A percentile compares a stretch with the other conserved stretches of the same genome.
phyloP scores from a whole-genome alignment of 179 eudicot species.

The Heliamphora pulchella region DNA sequence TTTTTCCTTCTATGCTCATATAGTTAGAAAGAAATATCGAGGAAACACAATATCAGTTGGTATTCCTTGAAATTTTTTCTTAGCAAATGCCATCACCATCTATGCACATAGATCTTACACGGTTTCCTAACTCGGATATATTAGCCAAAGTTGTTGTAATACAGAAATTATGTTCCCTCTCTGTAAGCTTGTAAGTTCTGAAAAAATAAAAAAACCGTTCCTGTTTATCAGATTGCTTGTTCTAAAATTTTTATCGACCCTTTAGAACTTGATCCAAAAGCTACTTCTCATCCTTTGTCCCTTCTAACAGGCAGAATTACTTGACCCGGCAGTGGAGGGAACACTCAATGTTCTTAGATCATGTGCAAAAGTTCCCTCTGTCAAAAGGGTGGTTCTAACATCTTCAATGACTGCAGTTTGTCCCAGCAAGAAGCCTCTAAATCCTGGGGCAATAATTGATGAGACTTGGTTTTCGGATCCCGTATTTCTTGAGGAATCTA shows the following conservation, averaged over 20 bases:
- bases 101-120: too few species aligned
- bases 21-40: too few species aligned
- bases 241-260: neutral
- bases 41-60: too few species aligned
- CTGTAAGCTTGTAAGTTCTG: neutral
- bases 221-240: neutral
- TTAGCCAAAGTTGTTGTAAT: too few species aligned
- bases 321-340: slow-evolving; percentile 20
- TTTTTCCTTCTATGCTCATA: too few species aligned
- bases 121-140: too few species aligned
- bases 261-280: neutral
- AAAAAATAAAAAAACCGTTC: neutral
- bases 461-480: slow-evolving; percentile 24
- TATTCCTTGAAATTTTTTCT: too few species aligned
- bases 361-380: slow-evolving; percentile 17
- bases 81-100: too few species aligned
- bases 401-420: slow-evolving; percentile 21
- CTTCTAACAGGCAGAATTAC: slow-evolving; percentile 15
- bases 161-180: neutral
- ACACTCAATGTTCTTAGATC: slow-evolving; percentile 21
- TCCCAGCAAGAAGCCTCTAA: slow-evolving; percentile 2
- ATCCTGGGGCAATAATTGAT: slow-evolving; percentile 15
- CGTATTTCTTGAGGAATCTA: slow-evolving; percentile 14
- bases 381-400: slow-evolving; percentile 23
- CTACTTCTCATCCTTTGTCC: neutral